Conservation (phyloP, 192 early-diverging fungal genomes). For the Coemansia reversa region DNA sequence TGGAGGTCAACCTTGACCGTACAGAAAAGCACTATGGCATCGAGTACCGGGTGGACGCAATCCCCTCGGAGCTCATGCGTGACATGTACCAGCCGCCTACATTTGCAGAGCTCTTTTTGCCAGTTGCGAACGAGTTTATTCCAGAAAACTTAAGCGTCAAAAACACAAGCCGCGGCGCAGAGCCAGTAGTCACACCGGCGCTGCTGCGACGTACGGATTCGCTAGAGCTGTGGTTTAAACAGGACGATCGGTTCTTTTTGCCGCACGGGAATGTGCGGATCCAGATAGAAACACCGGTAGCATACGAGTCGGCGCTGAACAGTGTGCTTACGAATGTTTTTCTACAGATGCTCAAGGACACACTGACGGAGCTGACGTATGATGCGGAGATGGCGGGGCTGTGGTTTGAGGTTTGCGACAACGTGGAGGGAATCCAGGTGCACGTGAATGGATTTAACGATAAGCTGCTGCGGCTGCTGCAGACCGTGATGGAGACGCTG, state of each 20-base stretch:
- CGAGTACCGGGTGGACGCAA: slow-evolving; percentile 66
- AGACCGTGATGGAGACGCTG: slow-evolving; percentile 70
- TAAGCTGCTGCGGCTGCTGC: slow-evolving; percentile 73
- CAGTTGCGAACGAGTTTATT: slow-evolving; percentile 78
- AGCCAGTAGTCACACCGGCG: slow-evolving; percentile 17
- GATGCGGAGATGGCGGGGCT: slow-evolving; percentile 88
- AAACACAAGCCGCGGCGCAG: slow-evolving; percentile 4
- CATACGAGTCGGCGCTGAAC: slow-evolving; percentile 71
- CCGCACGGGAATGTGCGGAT: slow-evolving; percentile 84
- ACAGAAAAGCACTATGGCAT: slow-evolving; percentile 82
- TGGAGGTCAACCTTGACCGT: slow-evolving; percentile 46
- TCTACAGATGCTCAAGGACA: slow-evolving; percentile 77
- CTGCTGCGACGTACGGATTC: slow-evolving; percentile 31
- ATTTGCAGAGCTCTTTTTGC: slow-evolving; percentile 47
- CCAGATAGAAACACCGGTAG: slow-evolving; percentile 67
- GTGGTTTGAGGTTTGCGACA: slow-evolving; percentile 69
- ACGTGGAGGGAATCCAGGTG: slow-evolving; percentile 69
- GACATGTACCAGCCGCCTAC: slow-evolving; percentile 39
- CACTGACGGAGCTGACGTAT: slow-evolving; percentile 83
- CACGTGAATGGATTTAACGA: slow-evolving; percentile 84
- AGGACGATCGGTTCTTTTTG: slow-evolving; percentile 89
- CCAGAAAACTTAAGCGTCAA: slow-evolving; percentile 78
- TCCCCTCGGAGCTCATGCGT: slow-evolving; percentile 57
- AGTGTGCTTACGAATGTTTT: slow-evolving; percentile 72
- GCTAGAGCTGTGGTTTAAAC: slow-evolving; percentile 89